Conservation (phyloP, 257 asterid genomes). For the Nicotiana paniculata region DNA sequence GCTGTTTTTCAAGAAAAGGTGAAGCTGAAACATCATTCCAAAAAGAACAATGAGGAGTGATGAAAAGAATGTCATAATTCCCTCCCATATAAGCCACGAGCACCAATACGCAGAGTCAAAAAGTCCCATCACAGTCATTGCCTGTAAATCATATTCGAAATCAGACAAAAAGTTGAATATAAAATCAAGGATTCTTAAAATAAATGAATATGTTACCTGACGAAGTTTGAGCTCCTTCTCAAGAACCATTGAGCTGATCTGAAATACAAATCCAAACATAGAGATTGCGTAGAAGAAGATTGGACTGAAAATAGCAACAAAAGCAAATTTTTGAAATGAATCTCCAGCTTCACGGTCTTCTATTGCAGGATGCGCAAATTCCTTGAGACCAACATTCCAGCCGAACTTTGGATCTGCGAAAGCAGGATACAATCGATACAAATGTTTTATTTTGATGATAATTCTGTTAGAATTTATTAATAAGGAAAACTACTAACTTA, state of each 20-base stretch:
- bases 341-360: background rate
- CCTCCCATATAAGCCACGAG: conserved; percentile 40
- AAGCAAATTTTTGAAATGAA: background rate
- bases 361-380: conserved; percentile 28
- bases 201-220: conserved; percentile 21
- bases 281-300: conserved; percentile 23
- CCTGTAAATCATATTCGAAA: conserved; percentile 19
- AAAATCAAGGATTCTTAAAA: background rate
- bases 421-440: background rate
- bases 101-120: conserved; percentile 39
- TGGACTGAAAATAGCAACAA: background rate
- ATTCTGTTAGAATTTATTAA: background rate
- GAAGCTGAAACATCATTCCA: conserved; percentile 25
- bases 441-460: background rate
- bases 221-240: conserved; percentile 53
- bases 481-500: background rate
- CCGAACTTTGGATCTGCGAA: conserved; percentile 27
- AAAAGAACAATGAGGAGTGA: conserved; percentile 27
- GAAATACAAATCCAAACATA: conserved; percentile 33
- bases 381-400: conserved; percentile 29
- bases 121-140: conserved; percentile 40
- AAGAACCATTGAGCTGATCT: conserved; percentile 26
- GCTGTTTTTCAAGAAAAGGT: conserved; percentile 26
- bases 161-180: background rate
- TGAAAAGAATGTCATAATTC: conserved; percentile 26